phyloP scores from a whole-genome alignment of 116 monocot genomes.

The Cymodocea nodosa region DNA sequence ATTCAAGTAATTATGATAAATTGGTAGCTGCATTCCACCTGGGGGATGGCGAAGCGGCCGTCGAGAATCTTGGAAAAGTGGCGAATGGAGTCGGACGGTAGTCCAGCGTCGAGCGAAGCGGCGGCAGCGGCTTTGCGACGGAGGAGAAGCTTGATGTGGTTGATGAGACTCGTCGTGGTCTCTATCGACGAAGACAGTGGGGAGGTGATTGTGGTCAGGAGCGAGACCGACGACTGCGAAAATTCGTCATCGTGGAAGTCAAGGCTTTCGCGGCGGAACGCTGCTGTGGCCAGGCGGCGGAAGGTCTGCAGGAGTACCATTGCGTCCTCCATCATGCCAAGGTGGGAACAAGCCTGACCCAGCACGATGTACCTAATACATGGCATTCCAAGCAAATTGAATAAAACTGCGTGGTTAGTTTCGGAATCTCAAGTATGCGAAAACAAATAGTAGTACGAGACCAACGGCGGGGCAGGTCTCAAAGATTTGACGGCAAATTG shows the following conservation, averaged over 20 bases:
- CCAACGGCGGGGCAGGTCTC: neutral
- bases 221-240: constrained; percentile 8
- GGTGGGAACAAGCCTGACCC: constrained; percentile 81
- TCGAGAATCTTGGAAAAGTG: constrained; percentile 91
- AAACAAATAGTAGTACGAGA: too few relatives aligned
- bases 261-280: constrained; percentile 61
- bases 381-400: neutral
- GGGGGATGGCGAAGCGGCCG: constrained; percentile 47
- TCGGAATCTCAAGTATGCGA: too few relatives aligned
- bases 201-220: neutral
- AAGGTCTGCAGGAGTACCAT: constrained; percentile 82
- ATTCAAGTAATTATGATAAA: too few relatives aligned
- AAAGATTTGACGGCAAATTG: neutral
- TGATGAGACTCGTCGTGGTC: constrained; percentile 18
- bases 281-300: constrained; percentile 59
- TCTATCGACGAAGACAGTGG: neutral
- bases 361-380: constrained; percentile 61
- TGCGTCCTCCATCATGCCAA: constrained; percentile 93
- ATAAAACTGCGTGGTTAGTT: neutral
- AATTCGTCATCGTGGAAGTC: constrained; percentile 67
- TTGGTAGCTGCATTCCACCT: neutral
- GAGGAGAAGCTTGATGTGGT: constrained; percentile 81
- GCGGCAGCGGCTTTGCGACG: constrained; percentile 75
- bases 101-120: constrained; percentile 73
- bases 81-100: constrained; percentile 57